Evolutionary conservation across 2,329 filamentous ascomycete species (phyloP), one percentile per base, ranked within the genome.

Genomic region (Chrysoporthe deuterocubensis): DNA sequence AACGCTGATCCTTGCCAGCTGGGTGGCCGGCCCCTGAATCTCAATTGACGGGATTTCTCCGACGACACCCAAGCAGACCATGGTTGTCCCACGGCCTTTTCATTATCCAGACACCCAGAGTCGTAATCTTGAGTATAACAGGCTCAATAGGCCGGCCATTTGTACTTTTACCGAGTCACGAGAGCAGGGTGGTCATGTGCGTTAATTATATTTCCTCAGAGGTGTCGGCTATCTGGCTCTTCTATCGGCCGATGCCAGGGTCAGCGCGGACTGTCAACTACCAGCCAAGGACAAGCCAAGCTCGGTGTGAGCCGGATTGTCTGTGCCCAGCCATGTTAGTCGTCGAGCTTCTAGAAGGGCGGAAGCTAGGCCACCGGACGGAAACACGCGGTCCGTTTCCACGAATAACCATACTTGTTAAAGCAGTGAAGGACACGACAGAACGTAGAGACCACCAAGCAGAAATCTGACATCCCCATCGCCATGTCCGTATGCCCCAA

Each of bases 21-120:
- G 43, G 59, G 16, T 11, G 42, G 13, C 21, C 4, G 16, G 54
- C 54, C 60, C 65, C 44, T 67, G 61, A 52, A 48, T 42, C 52
- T 62, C 42, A 34, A 60, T 64, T 59, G 60, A 59, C 34, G 65
- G 65, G 34, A 63, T 64, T n/a, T 32, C 57, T 67, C 44, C 65
- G 59, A 58, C 43, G 40, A n/a, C 40, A 16, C 21, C 16, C 52
- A 8, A 4, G 3, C 21, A 26, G 8, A n/a, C 18, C 21, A 21
- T 50, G 3, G n/a, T 11, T 21, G n/a, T 13, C 2, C 21, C 11
- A 13, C 4, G 13, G 26, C 2, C 26, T 18, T 14, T 52, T 32
- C n/a, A 18, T 44, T 44, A 1, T n/a, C 4, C 26, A 26, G 26
- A 26, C 26, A 26, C 26, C 26, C 26, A 40, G 37, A 40, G 37